Evolutionary conservation across 306 rosid species (phyloP), one percentile per base, ranked within the genome.

Genomic region (Ormosia emarginata): DNA sequence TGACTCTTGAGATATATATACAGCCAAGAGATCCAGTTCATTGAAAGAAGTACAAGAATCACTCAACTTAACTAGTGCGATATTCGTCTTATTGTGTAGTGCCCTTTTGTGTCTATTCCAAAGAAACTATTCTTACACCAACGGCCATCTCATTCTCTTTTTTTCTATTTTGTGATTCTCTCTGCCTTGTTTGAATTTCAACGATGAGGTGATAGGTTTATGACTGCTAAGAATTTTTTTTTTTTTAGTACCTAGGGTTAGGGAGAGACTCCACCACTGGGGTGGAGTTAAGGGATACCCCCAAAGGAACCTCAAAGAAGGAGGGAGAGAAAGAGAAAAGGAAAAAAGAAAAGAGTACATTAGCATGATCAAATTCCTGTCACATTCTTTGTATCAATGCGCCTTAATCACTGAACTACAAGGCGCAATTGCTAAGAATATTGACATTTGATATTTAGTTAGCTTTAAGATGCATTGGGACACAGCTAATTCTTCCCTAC

Each of bases 1-100:
- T 80, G 88, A 66, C 77, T 57, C 65, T 75, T 79, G 79, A 55
- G 36, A 63, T 53, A 36, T 55, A 43, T 6, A 53, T 43, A 44
- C 17, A 33, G 33, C 55, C 43, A 17, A 47, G 15, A 75, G 58
- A 53, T 63, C 17, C 49, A 76, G 43, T 53, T 17, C 33, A 74
- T 43, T 1, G 3, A 55, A 55, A 58, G 5, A 63, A 68, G 18
- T 39, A 40, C 30, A 39, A 53, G 18, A 55, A 57, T 33, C 71
- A 44, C 46, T 55, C 4, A 30, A 17, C 55, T 24, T 10, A 62
- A 29, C 36, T 53, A 11, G 73, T 46, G 59, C 8, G 7, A 52
- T n/a, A 63, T 71, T 78, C 17, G 13, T 78, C 76, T 64, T 43
- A 63, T 32, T 37, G 24, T 46, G 13, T 40, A 8, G 32, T 10